Percentiles rank a stretch among this genome's conserved stretches.
Conservation (phyloP, 768 basidiomycete genomes). For the Boletus rubroflammeus region DNA sequence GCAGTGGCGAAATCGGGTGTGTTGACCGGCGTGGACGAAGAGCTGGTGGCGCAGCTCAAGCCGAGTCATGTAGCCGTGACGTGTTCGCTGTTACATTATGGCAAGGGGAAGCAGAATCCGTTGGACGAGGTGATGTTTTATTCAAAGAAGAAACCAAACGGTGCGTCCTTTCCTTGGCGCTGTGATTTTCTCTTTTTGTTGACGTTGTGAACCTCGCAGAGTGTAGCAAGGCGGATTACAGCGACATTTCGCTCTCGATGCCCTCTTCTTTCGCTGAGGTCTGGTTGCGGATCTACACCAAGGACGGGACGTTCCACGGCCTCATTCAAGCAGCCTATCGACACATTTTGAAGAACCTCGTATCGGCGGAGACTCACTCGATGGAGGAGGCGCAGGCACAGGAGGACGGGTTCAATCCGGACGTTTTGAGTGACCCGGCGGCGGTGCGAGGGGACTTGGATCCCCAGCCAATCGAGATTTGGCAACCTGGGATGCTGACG, state of each 20-base stretch:
- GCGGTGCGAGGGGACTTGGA: conserved; percentile 9
- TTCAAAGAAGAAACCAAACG: conserved; percentile 55
- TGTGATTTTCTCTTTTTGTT: neutral
- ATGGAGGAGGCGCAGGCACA: neutral
- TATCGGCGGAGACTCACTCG: neutral
- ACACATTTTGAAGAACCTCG: conserved; percentile 31
- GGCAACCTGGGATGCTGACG: neutral
- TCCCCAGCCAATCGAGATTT: conserved; percentile 27
- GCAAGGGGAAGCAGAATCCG: conserved; percentile 69
- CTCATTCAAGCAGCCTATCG: conserved; percentile 70
- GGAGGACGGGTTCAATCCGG: conserved; percentile 16
- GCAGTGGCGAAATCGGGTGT: conserved; percentile 34
- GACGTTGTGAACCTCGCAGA: conserved; percentile 31
- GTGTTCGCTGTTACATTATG: conserved; percentile 67
- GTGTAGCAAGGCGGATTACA: conserved; percentile 42
- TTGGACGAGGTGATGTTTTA: conserved; percentile 70
- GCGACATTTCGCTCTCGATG: conserved; percentile 63
- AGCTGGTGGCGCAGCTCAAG: conserved; percentile 35
- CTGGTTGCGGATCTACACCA: conserved; percentile 66
- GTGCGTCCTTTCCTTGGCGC: conserved; percentile 35
- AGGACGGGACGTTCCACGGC: conserved; percentile 51
- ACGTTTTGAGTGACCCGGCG: neutral
- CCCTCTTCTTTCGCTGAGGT: conserved; percentile 67
- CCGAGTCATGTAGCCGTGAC: conserved; percentile 61
- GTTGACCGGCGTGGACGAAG: conserved; percentile 24